Percentiles rank a stretch among this genome's conserved stretches.
Conservation (phyloP, 805 yeast genomes). For the Trichomonascus vanleenenianus region DNA sequence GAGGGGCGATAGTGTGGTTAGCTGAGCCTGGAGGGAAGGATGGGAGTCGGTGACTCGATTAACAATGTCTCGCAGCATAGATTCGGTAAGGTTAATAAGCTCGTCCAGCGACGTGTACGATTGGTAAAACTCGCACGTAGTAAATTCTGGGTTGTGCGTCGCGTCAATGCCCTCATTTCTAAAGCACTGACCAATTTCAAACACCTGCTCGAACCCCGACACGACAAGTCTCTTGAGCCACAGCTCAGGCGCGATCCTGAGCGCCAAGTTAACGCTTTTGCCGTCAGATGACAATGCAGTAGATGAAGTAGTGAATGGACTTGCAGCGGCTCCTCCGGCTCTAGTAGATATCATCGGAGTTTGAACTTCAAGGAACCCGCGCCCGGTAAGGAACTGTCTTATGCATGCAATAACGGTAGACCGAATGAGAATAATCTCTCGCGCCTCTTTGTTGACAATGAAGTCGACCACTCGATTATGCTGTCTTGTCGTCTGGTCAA, state of each 20-base stretch:
- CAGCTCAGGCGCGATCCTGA: slow-evolving; percentile 91
- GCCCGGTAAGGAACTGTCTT: slow-evolving; percentile 45
- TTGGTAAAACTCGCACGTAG: slow-evolving; percentile 83
- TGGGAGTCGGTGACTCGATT: slow-evolving; percentile 21
- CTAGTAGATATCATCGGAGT: slow-evolving; percentile 71
- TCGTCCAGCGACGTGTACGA: slow-evolving; percentile 60
- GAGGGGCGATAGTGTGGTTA: slow-evolving; percentile 12
- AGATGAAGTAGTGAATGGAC: slow-evolving; percentile 63
- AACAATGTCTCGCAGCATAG: slow-evolving; percentile 40
- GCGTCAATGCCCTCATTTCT: slow-evolving; percentile 91
- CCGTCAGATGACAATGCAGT: slow-evolving; percentile 16
- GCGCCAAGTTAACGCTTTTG: slow-evolving; percentile 35
- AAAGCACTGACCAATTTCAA: slow-evolving; percentile 70
- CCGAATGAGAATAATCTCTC: slow-evolving; percentile 42
- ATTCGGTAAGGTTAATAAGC: slow-evolving; percentile 57
- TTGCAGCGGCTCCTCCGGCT: slow-evolving; percentile 87
- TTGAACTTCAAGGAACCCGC: slow-evolving; percentile 69
- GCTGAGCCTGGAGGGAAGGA: slow-evolving; percentile 9
- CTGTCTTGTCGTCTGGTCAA: slow-evolving; percentile 49
- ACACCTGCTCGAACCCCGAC: slow-evolving; percentile 77
- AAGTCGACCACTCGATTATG: slow-evolving; percentile 69
- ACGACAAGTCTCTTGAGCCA: slow-evolving; percentile 84
- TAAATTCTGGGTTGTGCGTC: slow-evolving; percentile 92
- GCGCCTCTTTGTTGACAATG: slow-evolving; percentile 47
- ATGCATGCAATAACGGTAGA: slow-evolving; percentile 47